These are phyloP conservation scores for Leccinum subspadiceum DNA, from an alignment of 1,284 basidiomycete genomes.

Conservation along the genomic window DNA sequence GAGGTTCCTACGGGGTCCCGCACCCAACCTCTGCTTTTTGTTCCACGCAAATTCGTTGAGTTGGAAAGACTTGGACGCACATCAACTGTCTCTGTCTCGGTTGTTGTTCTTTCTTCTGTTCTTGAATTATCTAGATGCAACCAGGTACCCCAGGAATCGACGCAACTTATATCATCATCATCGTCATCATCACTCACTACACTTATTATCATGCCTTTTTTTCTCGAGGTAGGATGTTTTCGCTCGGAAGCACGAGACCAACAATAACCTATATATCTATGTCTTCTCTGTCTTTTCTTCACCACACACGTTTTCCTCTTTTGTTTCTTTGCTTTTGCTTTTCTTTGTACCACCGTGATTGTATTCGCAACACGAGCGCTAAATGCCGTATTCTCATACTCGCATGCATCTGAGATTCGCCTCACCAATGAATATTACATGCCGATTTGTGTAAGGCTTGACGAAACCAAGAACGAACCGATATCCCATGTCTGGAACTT, in stretches of 20 bases:
- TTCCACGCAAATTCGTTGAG: background rate
- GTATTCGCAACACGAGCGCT: background rate
- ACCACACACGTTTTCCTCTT: background rate
- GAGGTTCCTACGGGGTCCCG: background rate
- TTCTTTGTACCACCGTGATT: background rate
- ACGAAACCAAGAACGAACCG: background rate
- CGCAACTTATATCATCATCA: background rate
- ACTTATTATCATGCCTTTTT: background rate
- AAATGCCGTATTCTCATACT: background rate
- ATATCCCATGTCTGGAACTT: too few species aligned
- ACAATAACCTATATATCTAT: background rate
- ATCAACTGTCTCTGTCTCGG: background rate
- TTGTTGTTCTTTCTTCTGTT: background rate
- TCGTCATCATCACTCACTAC: slow-evolving; percentile 1
- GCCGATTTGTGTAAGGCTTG: background rate
- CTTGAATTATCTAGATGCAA: slow-evolving; percentile 22
- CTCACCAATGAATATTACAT: background rate
- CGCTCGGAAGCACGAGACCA: background rate
- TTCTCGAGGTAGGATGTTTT: background rate
- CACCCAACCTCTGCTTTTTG: background rate
- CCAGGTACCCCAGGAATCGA: slow-evolving; percentile 6
- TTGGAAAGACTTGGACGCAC: background rate
- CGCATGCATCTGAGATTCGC: background rate
- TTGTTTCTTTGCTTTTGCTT: background rate
- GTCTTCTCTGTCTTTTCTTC: background rate